A percentile compares a stretch with the other conserved stretches of the same genome.
Conservation (phyloP, 257 asterid genomes). For the Solanum pimpinellifolium region DNA sequence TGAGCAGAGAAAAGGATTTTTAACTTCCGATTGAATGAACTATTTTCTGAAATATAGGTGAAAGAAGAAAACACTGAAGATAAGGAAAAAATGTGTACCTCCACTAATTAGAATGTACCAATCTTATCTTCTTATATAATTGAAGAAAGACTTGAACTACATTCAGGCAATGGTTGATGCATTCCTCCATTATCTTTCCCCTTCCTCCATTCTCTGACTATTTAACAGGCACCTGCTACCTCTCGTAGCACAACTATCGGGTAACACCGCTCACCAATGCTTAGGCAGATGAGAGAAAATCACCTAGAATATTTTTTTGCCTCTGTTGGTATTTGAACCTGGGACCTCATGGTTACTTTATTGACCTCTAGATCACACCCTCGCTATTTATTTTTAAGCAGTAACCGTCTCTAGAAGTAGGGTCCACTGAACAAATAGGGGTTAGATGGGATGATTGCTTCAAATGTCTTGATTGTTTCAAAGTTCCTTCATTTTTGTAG, state of each 20-base stretch:
- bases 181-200: slow-evolving; percentile 10
- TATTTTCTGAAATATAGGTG: neutral
- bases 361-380: neutral
- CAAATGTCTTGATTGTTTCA: neutral
- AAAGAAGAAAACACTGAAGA: neutral
- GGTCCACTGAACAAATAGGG: neutral
- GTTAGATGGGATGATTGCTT: neutral
- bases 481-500: neutral
- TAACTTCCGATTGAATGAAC: neutral
- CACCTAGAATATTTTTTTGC: neutral
- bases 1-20: neutral
- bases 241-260: neutral
- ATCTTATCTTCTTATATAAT: neutral
- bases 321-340: neutral
- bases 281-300: neutral
- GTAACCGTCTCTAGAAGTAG: neutral
- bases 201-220: neutral
- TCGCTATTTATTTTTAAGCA: neutral
- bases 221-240: neutral
- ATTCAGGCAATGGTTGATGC: slow-evolving; percentile 48
- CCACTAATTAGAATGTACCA: neutral
- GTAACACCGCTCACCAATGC: neutral
- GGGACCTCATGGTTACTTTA: neutral
- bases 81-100: neutral
- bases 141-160: neutral